Base-by-base conservation (phyloP, 108 stramenopile species). In the Conticribra guillardii region DNA sequence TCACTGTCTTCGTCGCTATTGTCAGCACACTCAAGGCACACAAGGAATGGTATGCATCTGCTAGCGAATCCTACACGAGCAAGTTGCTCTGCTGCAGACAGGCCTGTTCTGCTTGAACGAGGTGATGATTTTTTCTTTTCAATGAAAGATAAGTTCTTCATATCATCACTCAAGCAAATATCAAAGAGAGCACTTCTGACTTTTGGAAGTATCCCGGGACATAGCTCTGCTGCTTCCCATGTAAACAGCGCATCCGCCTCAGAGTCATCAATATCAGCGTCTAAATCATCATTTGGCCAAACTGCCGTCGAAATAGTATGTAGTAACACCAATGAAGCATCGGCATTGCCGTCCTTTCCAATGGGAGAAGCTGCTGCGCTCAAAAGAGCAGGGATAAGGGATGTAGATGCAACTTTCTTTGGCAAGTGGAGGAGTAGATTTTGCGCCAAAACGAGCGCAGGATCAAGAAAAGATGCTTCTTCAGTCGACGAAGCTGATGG, bases 21-120 rank as follows among this genome's bases (percentile, higher is more conserved):
- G 19, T 67, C 76, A 44, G 53, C 49, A 34, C 49, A 62, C 37
- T 71, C 54, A 30, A 85, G 64, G 23, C 64, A 44, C 4, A 79
- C 76, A 22, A 88, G 53, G 50, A 88, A 88, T 4, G 85, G 75
- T 47, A 81, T 67, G 44, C 85, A 88, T 60, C 87, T 53, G 23
- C 72, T 45, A 24, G 78, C 78, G 26, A 80, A 73, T 14, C 79
- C 75, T 16, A 84, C 27, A 26, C 68, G 69, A 32, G 64, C 24
- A 29, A 78, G 44, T 16, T 54, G 63, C 29, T 69, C 64, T 1
- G n/a, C 54, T 26, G 31, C 16, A 58, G 54, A 30, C 19, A 29
- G 33, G 18, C 16, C 52, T 30, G 27, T n/a, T 9, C 5, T 15
- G n/a, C n/a, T n/a, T n/a, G n/a, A n/a, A 16, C 16, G 28, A 54